These are phyloP conservation scores for Termitomyces sp. DNA, from an alignment of 768 basidiomycete species.

Conservation along the genomic window DNA sequence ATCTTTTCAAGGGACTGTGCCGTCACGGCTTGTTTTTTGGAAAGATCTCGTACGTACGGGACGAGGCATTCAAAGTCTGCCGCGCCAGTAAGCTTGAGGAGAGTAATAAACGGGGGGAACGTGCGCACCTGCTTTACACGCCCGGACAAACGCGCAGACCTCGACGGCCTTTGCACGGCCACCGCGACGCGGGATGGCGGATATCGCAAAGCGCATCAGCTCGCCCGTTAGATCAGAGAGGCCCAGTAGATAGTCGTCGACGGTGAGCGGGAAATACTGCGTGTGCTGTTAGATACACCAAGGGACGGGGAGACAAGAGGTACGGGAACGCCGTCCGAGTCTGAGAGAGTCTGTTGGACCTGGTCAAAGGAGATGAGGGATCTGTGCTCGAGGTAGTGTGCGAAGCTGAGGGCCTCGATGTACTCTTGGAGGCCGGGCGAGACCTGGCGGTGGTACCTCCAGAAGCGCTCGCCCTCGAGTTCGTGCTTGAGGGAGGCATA, in stretches of 20 bases:
- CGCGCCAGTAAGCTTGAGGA: conserved; percentile 1
- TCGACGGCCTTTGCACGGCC: conserved; percentile 56
- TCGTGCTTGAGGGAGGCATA: conserved; percentile 61
- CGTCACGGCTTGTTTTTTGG: conserved; percentile 86
- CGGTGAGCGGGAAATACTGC: conserved; percentile 72
- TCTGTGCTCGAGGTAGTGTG: conserved; percentile 73
- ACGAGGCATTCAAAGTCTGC: conserved; percentile 77
- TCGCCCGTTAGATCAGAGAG: conserved; percentile 95
- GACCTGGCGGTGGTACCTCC: conserved; percentile 70
- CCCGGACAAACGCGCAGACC: conserved; percentile 66
- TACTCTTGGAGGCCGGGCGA: conserved; percentile 91
- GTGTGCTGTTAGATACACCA: conserved; percentile 2
- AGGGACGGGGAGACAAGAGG: conserved; percentile 21
- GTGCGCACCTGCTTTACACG: conserved; percentile 61
- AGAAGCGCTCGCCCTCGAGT: conserved; percentile 63
- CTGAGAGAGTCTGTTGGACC: conserved; percentile 60
- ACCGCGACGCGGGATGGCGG: conserved; percentile 63
- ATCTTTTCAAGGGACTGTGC: conserved; percentile 89
- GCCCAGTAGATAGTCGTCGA: conserved; percentile 87
- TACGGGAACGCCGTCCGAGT: conserved; percentile 59
- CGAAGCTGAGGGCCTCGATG: conserved; percentile 88
- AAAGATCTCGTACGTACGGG: conserved; percentile 63
- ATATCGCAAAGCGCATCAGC: conserved; percentile 93
- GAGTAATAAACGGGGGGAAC: neutral
- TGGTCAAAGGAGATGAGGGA: conserved; percentile 61